Percentiles rank a stretch among this genome's conserved stretches.
Evolutionary conservation across 2,329 filamentous ascomycete genomes (phyloP).

Genomic region (Mycosphaerella sp.): DNA sequence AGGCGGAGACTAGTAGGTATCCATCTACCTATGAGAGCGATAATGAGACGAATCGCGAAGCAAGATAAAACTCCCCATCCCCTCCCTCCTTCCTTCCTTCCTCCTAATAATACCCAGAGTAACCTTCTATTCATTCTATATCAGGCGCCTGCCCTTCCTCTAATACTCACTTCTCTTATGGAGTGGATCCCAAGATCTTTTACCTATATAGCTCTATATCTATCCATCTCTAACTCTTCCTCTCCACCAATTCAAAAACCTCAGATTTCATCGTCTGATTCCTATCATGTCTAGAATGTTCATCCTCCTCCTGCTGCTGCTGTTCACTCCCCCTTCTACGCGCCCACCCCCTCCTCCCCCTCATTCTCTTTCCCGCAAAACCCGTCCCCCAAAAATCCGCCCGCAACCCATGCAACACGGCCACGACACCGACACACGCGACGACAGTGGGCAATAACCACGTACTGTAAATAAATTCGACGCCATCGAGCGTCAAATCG

Average conservation of each 20-base stretch:
- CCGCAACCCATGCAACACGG: constrained; percentile 1
- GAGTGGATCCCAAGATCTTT: too few relatives aligned
- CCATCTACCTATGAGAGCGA: too few relatives aligned
- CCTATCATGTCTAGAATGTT: not conserved
- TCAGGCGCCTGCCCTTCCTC: too few relatives aligned
- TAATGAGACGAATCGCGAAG: too few relatives aligned
- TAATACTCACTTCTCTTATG: too few relatives aligned
- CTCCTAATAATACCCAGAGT: too few relatives aligned
- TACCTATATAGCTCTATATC: not conserved
- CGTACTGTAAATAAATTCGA: constrained; percentile 3
- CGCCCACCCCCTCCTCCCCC: not conserved
- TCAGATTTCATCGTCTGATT: not conserved
- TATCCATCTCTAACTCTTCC: not conserved
- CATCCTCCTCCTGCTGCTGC: not conserved
- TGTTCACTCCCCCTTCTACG: not conserved
- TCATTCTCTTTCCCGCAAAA: not conserved
- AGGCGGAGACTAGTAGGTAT: too few relatives aligned
- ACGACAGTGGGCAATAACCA: constrained; percentile 8
- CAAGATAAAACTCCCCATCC: too few relatives aligned
- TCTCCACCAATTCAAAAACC: constrained; percentile 6
- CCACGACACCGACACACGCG: constrained; percentile 4
- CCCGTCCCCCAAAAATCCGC: not conserved
- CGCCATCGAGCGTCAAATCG: constrained; percentile 1
- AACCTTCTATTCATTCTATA: too few relatives aligned
- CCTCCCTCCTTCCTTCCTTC: too few relatives aligned